Evolutionary conservation across 2,329 filamentous ascomycete genomes (phyloP), one percentile per base, ranked within the genome.

Genomic region (Penicillium paneum): DNA sequence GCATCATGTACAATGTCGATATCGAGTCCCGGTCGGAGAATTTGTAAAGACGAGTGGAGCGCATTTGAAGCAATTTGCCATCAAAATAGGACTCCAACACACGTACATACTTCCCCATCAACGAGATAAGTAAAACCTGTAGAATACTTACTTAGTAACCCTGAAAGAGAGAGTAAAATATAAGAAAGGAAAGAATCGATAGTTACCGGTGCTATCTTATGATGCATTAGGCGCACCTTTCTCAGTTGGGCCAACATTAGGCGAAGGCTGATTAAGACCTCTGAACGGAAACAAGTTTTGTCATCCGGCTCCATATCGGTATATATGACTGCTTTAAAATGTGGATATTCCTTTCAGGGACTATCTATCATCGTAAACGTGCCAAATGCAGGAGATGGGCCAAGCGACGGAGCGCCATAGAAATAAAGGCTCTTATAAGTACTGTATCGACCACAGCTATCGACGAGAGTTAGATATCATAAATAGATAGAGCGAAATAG

Each of bases 161-260:
- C 1, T 3, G 8, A 29, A 28, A 17, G 1, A 41, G 0, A 28
- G 0, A 42, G 29, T 17, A n/a, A 0, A 2, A 29, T 1, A 29
- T 10, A 10, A 2, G n/a, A 19, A 29, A 17, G 5, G 10, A 6
- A 3, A 3, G 5, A 8, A 29, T 13, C 7, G 15, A 42, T 2
- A 4, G 29, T 21, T 45, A 45, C 29, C 29, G 42, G 42, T 8
- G 19, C 29, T 2, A n/a, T 45, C 10, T 32, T 3, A 24, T 45
- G 29, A 17, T 21, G 29, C 2, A 24, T 4, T 3, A 45, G 34
- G 17, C 42, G 19, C 8, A 19, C 1, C 3, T 45, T 34, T 1
- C 7, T 45, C 3, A 45, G 24, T 17, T 45, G 42, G 17, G 29
- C 42, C 5, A 45, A 7, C 19, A 45, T 34, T 2, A 45, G 2